These are phyloP conservation scores for Oryza meyeriana DNA, from an alignment of 176 grass and related monocot species.

Conservation along the genomic window DNA sequence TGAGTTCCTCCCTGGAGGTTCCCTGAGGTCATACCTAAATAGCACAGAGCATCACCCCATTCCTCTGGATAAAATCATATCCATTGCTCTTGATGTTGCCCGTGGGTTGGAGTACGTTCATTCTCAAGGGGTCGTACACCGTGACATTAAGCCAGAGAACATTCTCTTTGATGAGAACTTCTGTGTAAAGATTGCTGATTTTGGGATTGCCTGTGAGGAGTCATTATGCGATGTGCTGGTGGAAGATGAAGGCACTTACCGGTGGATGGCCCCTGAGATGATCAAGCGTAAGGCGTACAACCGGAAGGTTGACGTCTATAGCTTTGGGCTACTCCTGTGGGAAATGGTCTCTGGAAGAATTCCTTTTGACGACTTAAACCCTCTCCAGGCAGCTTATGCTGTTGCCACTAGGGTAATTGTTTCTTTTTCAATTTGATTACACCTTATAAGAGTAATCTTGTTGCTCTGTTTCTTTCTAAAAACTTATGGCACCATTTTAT, in stretches of 20 bases:
- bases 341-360: constrained; percentile 68
- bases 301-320: constrained; percentile 72
- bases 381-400: constrained; percentile 66
- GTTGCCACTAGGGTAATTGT: constrained; percentile 41
- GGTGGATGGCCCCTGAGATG: constrained; percentile 92
- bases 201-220: constrained; percentile 79
- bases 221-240: constrained; percentile 52
- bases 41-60: constrained; percentile 47
- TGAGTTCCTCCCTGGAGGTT: constrained; percentile 61
- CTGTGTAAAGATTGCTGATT: constrained; percentile 68
- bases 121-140: constrained; percentile 73
- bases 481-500: neutral
- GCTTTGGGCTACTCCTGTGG: constrained; percentile 75
- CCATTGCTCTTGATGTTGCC: constrained; percentile 55
- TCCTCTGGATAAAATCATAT: constrained; percentile 54
- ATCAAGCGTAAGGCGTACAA: constrained; percentile 65
- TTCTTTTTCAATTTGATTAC: neutral
- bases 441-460: neutral
- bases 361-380: constrained; percentile 53
- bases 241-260: constrained; percentile 67
- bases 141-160: constrained; percentile 63
- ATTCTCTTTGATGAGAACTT: constrained; percentile 75
- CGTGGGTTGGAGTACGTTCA: constrained; percentile 72
- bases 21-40: constrained; percentile 68
- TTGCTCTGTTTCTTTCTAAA: neutral